Conservation (phyloP, 2,329 filamentous ascomycete species). For the Aureobasidium sp. region DNA sequence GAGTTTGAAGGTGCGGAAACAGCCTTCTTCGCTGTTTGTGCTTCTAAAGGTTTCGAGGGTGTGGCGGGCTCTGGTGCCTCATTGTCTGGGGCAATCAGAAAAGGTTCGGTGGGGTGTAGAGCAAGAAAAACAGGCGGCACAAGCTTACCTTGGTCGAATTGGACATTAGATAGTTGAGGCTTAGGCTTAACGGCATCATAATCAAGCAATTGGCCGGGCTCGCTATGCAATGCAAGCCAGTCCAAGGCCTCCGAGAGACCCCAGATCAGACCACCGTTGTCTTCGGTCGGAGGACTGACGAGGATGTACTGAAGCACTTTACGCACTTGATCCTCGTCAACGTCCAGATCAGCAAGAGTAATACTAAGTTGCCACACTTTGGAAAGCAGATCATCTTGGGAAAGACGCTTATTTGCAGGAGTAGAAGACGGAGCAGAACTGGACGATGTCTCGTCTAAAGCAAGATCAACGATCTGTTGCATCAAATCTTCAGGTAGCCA, state of each 20-base stretch:
- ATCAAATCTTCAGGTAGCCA: conserved; percentile 77
- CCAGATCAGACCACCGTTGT: conserved; percentile 58
- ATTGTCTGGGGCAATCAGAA: conserved; percentile 9
- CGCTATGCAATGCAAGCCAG: conserved; percentile 76
- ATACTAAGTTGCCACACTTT: conserved; percentile 79
- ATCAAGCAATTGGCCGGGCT: conserved; percentile 25
- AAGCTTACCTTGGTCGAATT: conserved; percentile 10
- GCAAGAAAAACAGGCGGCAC: not conserved
- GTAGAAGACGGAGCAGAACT: conserved; percentile 24
- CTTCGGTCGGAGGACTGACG: conserved; percentile 50
- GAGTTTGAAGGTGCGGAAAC: not conserved
- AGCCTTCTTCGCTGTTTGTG: not conserved
- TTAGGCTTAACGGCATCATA: conserved; percentile 26
- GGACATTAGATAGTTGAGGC: not conserved
- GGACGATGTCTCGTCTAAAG: conserved; percentile 52
- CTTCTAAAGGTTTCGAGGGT: not conserved
- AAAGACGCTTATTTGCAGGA: conserved; percentile 15
- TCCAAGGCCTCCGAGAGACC: conserved; percentile 81
- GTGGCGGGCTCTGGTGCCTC: not conserved
- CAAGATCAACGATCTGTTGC: conserved; percentile 66
- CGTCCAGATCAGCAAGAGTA: conserved; percentile 59
- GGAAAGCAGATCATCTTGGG: conserved; percentile 70
- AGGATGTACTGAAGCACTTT: conserved; percentile 58
- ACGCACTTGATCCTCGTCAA: conserved; percentile 54
- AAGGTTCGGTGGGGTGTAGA: not conserved